Conservation (phyloP, 108 stramenopile genomes). For the Nitzschia sp. region DNA sequence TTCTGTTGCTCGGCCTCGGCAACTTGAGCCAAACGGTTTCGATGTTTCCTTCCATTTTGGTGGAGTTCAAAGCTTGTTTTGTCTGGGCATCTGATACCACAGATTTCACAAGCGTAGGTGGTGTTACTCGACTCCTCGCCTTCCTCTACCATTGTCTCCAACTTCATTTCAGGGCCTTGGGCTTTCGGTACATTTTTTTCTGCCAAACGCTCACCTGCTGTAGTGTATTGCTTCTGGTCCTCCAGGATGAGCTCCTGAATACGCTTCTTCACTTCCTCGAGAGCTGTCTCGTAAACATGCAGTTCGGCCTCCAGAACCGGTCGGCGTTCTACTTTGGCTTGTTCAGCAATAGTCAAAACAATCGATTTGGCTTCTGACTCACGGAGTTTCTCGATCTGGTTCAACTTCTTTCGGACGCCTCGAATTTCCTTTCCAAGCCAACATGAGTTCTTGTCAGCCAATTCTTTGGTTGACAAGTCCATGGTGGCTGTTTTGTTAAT, state of each 20-base stretch:
- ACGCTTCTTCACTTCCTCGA: conserved; percentile 38
- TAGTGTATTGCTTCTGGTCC: background rate
- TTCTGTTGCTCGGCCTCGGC: conserved; percentile 59
- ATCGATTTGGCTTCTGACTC: conserved; percentile 9
- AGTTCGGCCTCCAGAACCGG: conserved; percentile 45
- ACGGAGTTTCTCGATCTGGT: conserved; percentile 38
- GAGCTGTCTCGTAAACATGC: conserved; percentile 34
- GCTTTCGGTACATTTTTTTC: background rate
- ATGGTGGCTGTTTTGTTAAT: conserved; percentile 31
- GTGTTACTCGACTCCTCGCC: background rate
- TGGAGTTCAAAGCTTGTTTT: conserved; percentile 61
- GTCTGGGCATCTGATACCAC: conserved; percentile 69
- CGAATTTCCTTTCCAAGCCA: conserved; percentile 49
- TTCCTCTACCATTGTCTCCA: background rate
- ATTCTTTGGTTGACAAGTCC: conserved; percentile 34
- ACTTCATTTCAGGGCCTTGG: background rate
- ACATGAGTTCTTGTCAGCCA: conserved; percentile 20
- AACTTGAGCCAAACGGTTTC: conserved; percentile 67
- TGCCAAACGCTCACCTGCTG: background rate
- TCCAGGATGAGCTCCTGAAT: conserved; percentile 23
- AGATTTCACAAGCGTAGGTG: conserved; percentile 52
- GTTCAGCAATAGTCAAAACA: conserved; percentile 36
- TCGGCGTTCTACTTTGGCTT: conserved; percentile 48
- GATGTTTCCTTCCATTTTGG: conserved; percentile 77
- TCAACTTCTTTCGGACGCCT: conserved; percentile 45